These are phyloP conservation scores for Elaeagnus macrophylla DNA, from an alignment of 306 rosid genomes.

Conservation along the genomic window DNA sequence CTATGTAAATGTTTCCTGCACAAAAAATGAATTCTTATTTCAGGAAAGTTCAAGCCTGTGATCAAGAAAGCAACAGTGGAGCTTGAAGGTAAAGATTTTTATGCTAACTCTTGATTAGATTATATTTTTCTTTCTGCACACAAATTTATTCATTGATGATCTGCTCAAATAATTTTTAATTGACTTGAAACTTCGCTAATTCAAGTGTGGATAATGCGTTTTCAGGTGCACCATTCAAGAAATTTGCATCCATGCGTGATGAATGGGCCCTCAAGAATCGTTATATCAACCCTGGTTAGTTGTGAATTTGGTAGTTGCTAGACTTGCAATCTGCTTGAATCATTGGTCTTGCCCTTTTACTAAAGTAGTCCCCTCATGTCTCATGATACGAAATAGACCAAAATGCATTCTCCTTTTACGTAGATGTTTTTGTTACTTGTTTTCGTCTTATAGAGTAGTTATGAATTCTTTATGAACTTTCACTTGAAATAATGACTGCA, in stretches of 20 bases:
- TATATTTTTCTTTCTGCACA: too few relatives aligned
- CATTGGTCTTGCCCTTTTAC: neutral
- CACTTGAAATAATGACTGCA: conserved; percentile 20
- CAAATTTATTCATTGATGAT: too few relatives aligned
- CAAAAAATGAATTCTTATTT: conserved; percentile 22
- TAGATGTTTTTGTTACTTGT: neutral
- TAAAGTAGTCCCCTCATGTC: neutral
- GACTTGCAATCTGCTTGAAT: neutral
- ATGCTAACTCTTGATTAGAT: neutral
- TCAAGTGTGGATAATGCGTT: conserved; percentile 12
- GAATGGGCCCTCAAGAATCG: conserved; percentile 90
- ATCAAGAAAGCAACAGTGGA: conserved; percentile 99
- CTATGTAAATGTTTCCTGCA: neutral
- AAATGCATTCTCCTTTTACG: neutral
- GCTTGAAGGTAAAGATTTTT: conserved; percentile 64
- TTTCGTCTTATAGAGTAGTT: too few relatives aligned
- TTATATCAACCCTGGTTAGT: conserved; percentile 81
- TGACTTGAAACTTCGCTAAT: conserved; percentile 9
- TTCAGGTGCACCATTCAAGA: conserved; percentile 95
- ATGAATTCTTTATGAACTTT: neutral
- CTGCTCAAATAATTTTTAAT: conserved; percentile 13
- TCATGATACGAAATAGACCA: neutral
- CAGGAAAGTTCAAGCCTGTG: conserved; percentile 98
- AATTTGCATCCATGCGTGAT: conserved; percentile 69
- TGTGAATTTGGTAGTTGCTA: neutral